These are phyloP conservation scores for Exophiala aquamarina DNA, from an alignment of 2,329 filamentous ascomycete genomes.

Conservation along the genomic window DNA sequence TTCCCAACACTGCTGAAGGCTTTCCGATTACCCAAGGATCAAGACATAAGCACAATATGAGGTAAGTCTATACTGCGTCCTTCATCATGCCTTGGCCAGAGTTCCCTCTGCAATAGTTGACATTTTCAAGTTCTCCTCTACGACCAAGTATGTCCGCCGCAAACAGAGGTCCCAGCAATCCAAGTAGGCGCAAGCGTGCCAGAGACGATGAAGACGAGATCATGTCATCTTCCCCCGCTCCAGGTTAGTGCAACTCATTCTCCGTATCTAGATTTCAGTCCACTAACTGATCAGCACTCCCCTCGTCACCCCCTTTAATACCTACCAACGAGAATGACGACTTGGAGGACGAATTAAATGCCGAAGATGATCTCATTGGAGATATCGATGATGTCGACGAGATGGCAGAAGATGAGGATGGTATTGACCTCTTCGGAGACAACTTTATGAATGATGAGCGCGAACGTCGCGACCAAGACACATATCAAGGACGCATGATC, in stretches of 20 bases:
- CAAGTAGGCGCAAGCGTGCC: slow-evolving; percentile 61
- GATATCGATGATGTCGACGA: slow-evolving; percentile 69
- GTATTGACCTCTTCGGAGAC: slow-evolving; percentile 68
- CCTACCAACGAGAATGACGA: slow-evolving; percentile 42
- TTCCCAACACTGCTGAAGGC: slow-evolving; percentile 1
- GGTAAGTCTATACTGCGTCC: slow-evolving; percentile 6
- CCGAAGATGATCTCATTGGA: slow-evolving; percentile 57
- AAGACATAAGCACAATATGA: slow-evolving; percentile 14
- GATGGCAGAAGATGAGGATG: slow-evolving; percentile 67
- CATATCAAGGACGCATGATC: slow-evolving; percentile 59
- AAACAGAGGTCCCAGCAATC: slow-evolving; percentile 66
- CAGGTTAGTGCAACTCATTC: slow-evolving; percentile 41
- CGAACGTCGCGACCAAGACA: slow-evolving; percentile 47
- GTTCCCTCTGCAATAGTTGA: background rate
- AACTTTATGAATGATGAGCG: slow-evolving; percentile 65
- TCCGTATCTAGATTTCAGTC: background rate
- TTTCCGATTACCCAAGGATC: no score
- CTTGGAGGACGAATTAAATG: slow-evolving; percentile 45
- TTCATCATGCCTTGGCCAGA: background rate
- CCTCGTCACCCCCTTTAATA: slow-evolving; percentile 61
- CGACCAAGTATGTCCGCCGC: slow-evolving; percentile 77
- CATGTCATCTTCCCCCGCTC: slow-evolving; percentile 56
- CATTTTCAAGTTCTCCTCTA: slow-evolving; percentile 69
- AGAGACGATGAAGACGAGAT: slow-evolving; percentile 68
- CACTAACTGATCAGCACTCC: slow-evolving; percentile 39